A percentile compares a stretch with the other conserved stretches of the same genome.
Evolutionary conservation across 257 asterid species (phyloP).

Genomic region (Rubia yunnanensis): DNA sequence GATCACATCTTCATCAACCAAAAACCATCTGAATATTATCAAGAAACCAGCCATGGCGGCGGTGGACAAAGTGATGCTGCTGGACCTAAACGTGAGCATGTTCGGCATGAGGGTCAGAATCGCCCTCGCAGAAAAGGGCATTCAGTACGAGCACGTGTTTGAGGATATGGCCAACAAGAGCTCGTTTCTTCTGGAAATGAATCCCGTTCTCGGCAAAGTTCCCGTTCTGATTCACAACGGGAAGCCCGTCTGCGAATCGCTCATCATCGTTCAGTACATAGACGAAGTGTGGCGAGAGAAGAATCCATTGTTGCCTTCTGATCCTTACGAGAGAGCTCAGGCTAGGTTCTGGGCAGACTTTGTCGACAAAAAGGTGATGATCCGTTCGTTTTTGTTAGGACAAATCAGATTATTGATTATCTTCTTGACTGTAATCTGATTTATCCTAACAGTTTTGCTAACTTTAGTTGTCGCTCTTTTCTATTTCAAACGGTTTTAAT

Average conservation of each 20-base stretch:
- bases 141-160: not conserved
- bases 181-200: not conserved
- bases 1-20: not conserved
- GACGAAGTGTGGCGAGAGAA: constrained; percentile 3
- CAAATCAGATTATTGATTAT: too few relatives aligned
- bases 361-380: not conserved
- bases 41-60: not conserved
- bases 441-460: too few relatives aligned
- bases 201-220: not conserved
- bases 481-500: too few relatives aligned
- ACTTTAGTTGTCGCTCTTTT: too few relatives aligned
- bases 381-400: too few relatives aligned
- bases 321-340: constrained; percentile 7
- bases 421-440: too few relatives aligned
- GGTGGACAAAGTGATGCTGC: not conserved
- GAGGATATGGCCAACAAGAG: not conserved
- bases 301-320: constrained; percentile 3
- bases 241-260: constrained; percentile 1
- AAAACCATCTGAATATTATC: not conserved
- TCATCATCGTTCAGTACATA: not conserved
- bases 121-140: constrained; percentile 1
- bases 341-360: constrained; percentile 4
- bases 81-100: not conserved
- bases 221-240: constrained; percentile 5
- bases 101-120: constrained; percentile 6